Conservation (phyloP, 495 filamentous ascomycete genomes). For the Neurospora tetrasperma region DNA sequence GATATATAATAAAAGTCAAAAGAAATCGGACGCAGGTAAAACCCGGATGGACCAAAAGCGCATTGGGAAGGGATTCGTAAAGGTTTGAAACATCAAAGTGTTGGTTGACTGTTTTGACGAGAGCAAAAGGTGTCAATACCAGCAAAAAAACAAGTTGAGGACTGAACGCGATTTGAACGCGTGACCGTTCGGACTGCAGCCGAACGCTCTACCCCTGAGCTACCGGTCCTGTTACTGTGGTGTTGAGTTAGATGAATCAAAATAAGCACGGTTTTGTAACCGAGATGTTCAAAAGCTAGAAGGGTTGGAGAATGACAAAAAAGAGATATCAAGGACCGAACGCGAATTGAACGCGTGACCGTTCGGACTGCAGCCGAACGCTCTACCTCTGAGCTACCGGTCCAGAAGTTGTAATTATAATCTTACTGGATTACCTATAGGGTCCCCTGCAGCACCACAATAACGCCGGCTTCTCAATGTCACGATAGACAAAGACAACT, state of each 20-base stretch:
- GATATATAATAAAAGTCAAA: not conserved
- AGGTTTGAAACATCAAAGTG: not conserved
- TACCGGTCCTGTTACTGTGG: not conserved
- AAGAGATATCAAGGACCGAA: not conserved
- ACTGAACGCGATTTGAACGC: not conserved
- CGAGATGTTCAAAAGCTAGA: not conserved
- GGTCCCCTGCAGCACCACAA: too few species aligned
- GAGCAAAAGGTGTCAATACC: not conserved
- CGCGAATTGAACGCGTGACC: not conserved
- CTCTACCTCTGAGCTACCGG: constrained; percentile 1
- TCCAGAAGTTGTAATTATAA: not conserved
- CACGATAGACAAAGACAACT: not conserved
- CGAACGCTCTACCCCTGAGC: not conserved
- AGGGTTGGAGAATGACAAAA: not conserved
- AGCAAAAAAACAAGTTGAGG: not conserved
- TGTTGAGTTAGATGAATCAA: not conserved
- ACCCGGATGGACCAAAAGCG: not conserved
- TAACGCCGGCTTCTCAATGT: not conserved
- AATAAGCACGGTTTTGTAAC: not conserved
- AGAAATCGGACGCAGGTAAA: not conserved
- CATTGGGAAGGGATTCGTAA: not conserved
- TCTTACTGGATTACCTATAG: too few species aligned
- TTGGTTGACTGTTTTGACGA: not conserved
- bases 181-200: not conserved
- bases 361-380: not conserved